Evolutionary conservation across 108 stramenopile genomes (phyloP), one percentile per base, ranked within the genome.

Genomic region (Fragilaria crotonensis): DNA sequence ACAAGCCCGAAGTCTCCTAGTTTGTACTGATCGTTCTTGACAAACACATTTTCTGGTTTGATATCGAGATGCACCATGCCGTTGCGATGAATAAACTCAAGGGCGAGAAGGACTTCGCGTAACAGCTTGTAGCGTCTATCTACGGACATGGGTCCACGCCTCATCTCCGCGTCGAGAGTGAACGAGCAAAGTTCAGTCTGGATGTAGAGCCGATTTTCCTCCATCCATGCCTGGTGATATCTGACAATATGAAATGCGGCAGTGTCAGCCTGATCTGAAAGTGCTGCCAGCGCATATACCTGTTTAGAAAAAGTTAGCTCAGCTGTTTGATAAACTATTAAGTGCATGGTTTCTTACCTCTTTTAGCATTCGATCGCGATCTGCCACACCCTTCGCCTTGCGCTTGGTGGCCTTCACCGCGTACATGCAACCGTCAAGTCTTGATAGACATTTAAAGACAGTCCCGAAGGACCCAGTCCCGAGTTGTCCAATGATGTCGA

Each of bases 1-100:
- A 89, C 92, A 44, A 96, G 68, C 21, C 96, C 96, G 68, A 96
- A 96, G 60, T 96, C 96, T 44, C 94, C 96, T 2, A 96, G 66
- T 65, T 96, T 96, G 66, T 80, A 95, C 51, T 81, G 80, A 63
- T 88, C 89, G 26, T 85, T 88, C 74, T 95, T 96, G 48, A 90
- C 68, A 57, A 96, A 96, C 25, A 96, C 91, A 52, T 96, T 96
- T 26, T 90, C 93, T 19, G 96, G 94, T 67, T 96, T 96, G 67
- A 96, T 95, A 74, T 96, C 94, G 49, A 96, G 62, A 76, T 95
- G 94, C 4, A 93, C 87, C 77, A 95, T 86, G 32, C 78, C 76
- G 49, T 85, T 75, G 45, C 67, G 68, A 62, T 96, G 96, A 30
- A 96, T 77, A 44, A 85, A 79, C 28, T 91, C 87, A 31, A 96